A percentile compares a stretch with the other conserved stretches of the same genome.
Conservation (phyloP, 1,284 basidiomycete genomes). For the Microbotryomycetes sp. region DNA sequence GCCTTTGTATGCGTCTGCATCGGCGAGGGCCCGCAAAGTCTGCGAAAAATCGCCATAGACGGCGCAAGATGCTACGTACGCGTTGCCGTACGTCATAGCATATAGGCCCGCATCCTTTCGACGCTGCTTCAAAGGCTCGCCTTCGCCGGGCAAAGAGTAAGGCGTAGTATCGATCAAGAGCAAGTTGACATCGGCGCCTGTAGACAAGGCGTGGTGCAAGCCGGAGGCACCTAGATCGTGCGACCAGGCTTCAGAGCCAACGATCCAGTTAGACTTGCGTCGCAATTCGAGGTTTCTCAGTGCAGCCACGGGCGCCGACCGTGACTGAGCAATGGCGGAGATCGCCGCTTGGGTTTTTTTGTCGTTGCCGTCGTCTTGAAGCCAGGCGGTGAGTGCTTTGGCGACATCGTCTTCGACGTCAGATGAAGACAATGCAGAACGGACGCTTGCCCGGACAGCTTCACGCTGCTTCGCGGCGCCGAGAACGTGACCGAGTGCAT, state of each 20-base stretch:
- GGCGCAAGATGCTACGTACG: constrained; percentile 91
- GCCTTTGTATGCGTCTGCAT: constrained; percentile 83
- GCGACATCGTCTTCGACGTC: constrained; percentile 39
- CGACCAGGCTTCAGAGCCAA: constrained; percentile 95
- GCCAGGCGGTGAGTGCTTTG: constrained; percentile 52
- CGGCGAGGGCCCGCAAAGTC: constrained; percentile 82
- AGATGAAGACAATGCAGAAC: constrained; percentile 34
- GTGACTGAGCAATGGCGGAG: no score
- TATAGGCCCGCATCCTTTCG: constrained; percentile 85
- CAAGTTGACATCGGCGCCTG: constrained; percentile 85
- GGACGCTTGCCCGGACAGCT: constrained; percentile 34
- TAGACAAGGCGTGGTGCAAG: constrained; percentile 87
- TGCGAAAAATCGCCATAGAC: constrained; percentile 94
- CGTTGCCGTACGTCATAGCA: constrained; percentile 96
- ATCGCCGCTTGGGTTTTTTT: constrained; percentile 18
- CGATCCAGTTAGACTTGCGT: constrained; percentile 79
- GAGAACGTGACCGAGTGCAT: constrained; percentile 82
- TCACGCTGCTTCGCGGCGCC: constrained; percentile 66
- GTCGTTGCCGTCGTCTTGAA: constrained; percentile 50
- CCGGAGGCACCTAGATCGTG: constrained; percentile 96
- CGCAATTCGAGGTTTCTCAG: constrained; percentile 56
- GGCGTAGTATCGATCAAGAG: constrained; percentile 91
- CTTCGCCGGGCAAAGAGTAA: constrained; percentile 58
- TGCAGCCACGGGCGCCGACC: constrained; percentile 33
- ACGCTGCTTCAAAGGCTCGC: constrained; percentile 49